Evolutionary conservation across 179 eudicot genomes (phyloP).

Genomic region (Dionaea muscipula): DNA sequence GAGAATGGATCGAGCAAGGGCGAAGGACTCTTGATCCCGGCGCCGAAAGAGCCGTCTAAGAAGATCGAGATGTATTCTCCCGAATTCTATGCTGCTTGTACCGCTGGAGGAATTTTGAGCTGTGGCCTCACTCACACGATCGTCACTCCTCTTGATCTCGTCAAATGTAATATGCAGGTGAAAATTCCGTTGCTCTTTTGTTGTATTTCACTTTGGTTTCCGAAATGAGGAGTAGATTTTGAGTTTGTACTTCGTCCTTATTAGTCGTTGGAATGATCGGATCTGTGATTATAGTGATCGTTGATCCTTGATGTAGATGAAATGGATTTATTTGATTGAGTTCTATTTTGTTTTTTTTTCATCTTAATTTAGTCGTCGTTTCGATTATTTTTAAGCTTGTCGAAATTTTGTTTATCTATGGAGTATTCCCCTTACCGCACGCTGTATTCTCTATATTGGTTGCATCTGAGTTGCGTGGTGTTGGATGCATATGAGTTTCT

Average conservation of each 20-base stretch:
- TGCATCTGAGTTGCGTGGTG: background rate
- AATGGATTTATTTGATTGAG: background rate
- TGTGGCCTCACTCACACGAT: conserved; percentile 24
- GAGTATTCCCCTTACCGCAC: no score
- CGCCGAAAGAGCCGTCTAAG: conserved; percentile 13
- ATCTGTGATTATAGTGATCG: conserved; percentile 1
- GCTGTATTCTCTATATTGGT: background rate
- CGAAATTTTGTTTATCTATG: no score
- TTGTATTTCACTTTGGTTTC: background rate
- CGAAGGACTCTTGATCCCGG: conserved; percentile 11
- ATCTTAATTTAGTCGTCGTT: background rate
- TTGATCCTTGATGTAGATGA: background rate
- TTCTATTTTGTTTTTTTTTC: background rate
- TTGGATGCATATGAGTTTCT: no score
- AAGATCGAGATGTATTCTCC: conserved; percentile 21
- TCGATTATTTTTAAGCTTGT: background rate
- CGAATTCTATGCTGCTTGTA: conserved; percentile 20
- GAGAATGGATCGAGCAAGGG: conserved; percentile 4
- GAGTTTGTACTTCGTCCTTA: background rate
- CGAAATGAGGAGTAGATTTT: background rate
- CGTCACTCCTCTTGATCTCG: conserved; percentile 26
- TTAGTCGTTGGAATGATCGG: background rate
- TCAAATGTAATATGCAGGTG: conserved; percentile 26
- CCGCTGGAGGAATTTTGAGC: conserved; percentile 22
- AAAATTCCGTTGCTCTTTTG: background rate